phyloP scores from a whole-genome alignment of 805 yeast species.

The Ogataea nitratoaversa region DNA sequence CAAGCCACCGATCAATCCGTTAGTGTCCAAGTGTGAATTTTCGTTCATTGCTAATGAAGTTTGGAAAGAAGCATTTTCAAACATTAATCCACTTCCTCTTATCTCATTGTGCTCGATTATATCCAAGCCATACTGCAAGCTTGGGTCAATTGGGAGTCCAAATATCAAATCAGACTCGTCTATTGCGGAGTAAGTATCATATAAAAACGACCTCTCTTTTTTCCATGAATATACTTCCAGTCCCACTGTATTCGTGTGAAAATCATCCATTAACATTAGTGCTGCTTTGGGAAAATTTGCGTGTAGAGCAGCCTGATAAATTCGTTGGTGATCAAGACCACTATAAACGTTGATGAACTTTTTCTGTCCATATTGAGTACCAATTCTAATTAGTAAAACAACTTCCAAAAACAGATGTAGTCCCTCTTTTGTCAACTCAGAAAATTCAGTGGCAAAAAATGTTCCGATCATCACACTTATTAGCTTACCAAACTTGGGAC shows the following conservation, averaged over 20 bases:
- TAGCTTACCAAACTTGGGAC: constrained; percentile 13
- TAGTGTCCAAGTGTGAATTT: neutral
- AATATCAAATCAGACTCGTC: constrained; percentile 59
- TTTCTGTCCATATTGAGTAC: constrained; percentile 28
- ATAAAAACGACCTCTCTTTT: constrained; percentile 19
- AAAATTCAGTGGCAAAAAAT: constrained; percentile 18
- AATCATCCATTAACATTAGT: constrained; percentile 46
- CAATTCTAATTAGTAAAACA: constrained; percentile 37
- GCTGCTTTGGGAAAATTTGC: constrained; percentile 38
- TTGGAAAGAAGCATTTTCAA: constrained; percentile 56
- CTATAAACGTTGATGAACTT: constrained; percentile 29
- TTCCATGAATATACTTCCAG: constrained; percentile 8
- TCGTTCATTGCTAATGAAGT: constrained; percentile 24
- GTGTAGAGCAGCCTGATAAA: constrained; percentile 32
- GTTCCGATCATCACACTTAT: constrained; percentile 18
- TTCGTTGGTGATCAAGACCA: constrained; percentile 25
- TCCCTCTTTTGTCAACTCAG: constrained; percentile 8
- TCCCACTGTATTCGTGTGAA: constrained; percentile 13
- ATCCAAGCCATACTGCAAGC: constrained; percentile 47
- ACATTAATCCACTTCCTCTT: constrained; percentile 36
- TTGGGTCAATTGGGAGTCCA: constrained; percentile 60
- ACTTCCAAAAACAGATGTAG: constrained; percentile 27
- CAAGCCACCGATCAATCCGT: constrained; percentile 35
- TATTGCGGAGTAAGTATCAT: constrained; percentile 45
- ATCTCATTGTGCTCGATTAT: constrained; percentile 32